phyloP scores from a whole-genome alignment of 2,329 filamentous ascomycete species.

The Sarocladium strictum region DNA sequence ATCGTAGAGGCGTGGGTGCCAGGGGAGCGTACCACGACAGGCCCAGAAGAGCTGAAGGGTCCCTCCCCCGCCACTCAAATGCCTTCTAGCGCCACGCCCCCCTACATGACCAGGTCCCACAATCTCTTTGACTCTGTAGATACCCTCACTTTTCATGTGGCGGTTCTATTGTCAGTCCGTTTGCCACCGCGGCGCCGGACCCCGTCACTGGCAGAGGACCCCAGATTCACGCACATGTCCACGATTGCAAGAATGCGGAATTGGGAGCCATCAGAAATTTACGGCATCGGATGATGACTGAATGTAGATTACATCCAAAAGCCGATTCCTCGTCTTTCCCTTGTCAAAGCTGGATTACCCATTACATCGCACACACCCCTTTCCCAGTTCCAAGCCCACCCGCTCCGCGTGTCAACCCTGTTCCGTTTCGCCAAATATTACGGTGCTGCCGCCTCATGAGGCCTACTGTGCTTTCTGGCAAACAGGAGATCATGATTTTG shows the following conservation, averaged over 20 bases:
- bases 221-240: neutral
- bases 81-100: neutral
- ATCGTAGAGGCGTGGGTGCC: neutral
- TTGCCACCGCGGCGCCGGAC: neutral
- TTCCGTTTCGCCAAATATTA: too few relatives aligned
- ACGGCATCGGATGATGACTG: too few relatives aligned
- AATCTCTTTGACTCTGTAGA: neutral
- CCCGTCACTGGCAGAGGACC: neutral
- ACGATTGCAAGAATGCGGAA: neutral
- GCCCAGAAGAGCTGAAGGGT: neutral
- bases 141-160: constrained; percentile 2
- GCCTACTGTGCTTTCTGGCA: neutral
- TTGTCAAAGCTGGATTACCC: too few relatives aligned
- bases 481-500: neutral
- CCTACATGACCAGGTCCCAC: too few relatives aligned
- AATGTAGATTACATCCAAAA: too few relatives aligned
- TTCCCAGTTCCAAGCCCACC: too few relatives aligned
- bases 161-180: neutral
- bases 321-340: too few relatives aligned
- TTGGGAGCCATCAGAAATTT: neutral
- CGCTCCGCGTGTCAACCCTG: too few relatives aligned
- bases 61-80: constrained; percentile 6
- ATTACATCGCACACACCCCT: too few relatives aligned
- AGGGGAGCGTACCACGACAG: too few relatives aligned
- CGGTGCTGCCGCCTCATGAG: too few relatives aligned